Evolutionary conservation across 495 filamentous ascomycete species (phyloP).

Genomic region (Aspergillus panamensis): DNA sequence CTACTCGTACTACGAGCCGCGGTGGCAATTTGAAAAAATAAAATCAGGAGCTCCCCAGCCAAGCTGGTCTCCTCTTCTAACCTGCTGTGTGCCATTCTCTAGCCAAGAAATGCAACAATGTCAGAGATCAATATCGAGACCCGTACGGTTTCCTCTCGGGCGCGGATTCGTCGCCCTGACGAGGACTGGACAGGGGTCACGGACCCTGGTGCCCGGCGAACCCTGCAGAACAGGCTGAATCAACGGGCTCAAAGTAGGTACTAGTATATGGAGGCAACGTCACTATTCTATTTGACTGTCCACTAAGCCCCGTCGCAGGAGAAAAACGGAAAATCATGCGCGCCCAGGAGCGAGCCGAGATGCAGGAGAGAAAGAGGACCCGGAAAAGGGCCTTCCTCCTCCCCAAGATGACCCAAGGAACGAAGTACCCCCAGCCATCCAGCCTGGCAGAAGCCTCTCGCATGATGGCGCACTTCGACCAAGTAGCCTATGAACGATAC

Average conservation of each 20-base stretch:
- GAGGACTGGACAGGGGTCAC: constrained; percentile 20
- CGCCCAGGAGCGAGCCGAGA: not conserved
- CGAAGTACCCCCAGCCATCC: too few species aligned
- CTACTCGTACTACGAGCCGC: too few species aligned
- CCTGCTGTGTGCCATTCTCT: too few species aligned
- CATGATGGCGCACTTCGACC: constrained; percentile 15
- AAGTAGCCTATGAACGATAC: constrained; percentile 10
- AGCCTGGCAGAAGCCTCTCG: constrained; percentile 4
- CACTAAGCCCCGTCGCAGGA: constrained; percentile 2
- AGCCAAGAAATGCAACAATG: not conserved
- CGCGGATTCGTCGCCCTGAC: constrained; percentile 5
- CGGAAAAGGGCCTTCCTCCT: too few species aligned
- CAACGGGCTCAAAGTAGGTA: constrained; percentile 18
- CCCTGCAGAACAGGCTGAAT: constrained; percentile 17
- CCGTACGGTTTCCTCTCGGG: not conserved
- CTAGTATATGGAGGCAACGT: too few species aligned
- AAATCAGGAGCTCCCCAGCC: too few species aligned
- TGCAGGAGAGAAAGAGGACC: too few species aligned
- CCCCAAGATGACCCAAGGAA: too few species aligned
- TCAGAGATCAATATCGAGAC: not conserved
- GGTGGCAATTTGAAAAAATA: too few species aligned
- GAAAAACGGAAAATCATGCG: constrained; percentile 7
- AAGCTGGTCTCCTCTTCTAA: too few species aligned
- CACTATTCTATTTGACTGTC: not conserved
- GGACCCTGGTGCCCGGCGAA: constrained; percentile 13